A percentile compares a stretch with the other conserved stretches of the same genome.
These are phyloP conservation scores for Vigna mungo DNA, from an alignment of 306 rosid species.

Conservation along the genomic window DNA sequence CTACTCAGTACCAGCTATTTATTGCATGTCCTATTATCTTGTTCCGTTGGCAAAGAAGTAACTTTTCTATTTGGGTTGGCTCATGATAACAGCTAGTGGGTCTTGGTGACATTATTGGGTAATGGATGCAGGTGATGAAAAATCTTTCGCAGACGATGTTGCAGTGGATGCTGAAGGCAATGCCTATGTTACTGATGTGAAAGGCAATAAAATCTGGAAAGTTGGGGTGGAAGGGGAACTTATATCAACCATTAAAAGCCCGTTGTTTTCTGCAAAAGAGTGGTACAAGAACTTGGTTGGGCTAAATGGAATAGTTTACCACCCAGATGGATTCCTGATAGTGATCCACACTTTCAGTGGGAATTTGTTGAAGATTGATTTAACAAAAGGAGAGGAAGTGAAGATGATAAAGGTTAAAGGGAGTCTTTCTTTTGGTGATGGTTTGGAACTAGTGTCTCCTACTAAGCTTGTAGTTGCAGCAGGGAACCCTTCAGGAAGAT, in stretches of 20 bases:
- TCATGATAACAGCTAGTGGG: slow-evolving; percentile 1
- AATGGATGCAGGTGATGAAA: slow-evolving; percentile 68
- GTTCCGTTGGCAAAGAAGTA: slow-evolving; percentile 10
- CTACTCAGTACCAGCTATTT: not conserved
- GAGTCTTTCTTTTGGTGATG: slow-evolving; percentile 74
- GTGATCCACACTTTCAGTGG: slow-evolving; percentile 80
- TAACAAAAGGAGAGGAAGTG: slow-evolving; percentile 72
- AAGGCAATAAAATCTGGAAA: slow-evolving; percentile 78
- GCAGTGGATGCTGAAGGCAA: slow-evolving; percentile 88
- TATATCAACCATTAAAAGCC: slow-evolving; percentile 62
- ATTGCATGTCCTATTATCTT: slow-evolving; percentile 26
- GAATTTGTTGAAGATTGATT: slow-evolving; percentile 72
- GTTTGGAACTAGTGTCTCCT: slow-evolving; percentile 74
- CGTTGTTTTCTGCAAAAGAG: slow-evolving; percentile 68
- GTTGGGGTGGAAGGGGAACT: slow-evolving; percentile 76
- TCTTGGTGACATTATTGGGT: slow-evolving; percentile 4
- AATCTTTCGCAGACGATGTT: slow-evolving; percentile 81
- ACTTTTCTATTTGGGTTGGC: slow-evolving; percentile 17
- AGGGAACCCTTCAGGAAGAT: slow-evolving; percentile 76
- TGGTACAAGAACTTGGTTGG: slow-evolving; percentile 84
- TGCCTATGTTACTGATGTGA: slow-evolving; percentile 80
- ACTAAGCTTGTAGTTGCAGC: slow-evolving; percentile 88
- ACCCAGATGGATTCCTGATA: slow-evolving; percentile 84
- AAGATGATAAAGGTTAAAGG: slow-evolving; percentile 64
- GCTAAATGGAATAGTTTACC: slow-evolving; percentile 88